Conservation (phyloP, 1,284 basidiomycete genomes). For the Cystobasidiaceae sp. region DNA sequence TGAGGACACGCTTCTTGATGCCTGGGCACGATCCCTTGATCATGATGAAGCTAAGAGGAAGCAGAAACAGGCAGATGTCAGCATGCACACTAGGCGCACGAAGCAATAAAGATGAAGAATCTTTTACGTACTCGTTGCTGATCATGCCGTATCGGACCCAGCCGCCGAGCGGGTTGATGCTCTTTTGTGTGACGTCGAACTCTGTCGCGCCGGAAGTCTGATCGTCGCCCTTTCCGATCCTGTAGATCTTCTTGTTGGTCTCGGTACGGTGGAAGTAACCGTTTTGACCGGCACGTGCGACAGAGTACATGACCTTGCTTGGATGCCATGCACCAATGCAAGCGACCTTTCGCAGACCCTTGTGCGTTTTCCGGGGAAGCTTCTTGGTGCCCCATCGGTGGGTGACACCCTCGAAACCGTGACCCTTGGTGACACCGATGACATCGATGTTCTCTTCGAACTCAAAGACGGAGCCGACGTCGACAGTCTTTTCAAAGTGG, state of each 20-base stretch:
- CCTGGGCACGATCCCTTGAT: slow-evolving; percentile 84
- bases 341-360: slow-evolving; percentile 76
- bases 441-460: slow-evolving; percentile 95
- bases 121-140: slow-evolving; percentile 95
- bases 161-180: slow-evolving; percentile 96
- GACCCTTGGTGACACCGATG: slow-evolving; percentile 98
- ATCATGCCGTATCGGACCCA: slow-evolving; percentile 99
- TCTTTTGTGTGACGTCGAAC: slow-evolving; percentile 86
- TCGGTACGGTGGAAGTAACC: slow-evolving; percentile 90
- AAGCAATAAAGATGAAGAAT: slow-evolving; percentile 48
- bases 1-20: slow-evolving; percentile 96
- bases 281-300: slow-evolving; percentile 97
- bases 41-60: neutral
- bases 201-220: slow-evolving; percentile 86
- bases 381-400: slow-evolving; percentile 99
- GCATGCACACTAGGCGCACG: neutral
- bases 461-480: slow-evolving; percentile 82
- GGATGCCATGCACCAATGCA: slow-evolving; percentile 65
- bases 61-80: neutral
- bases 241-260: slow-evolving; percentile 99
- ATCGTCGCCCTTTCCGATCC: slow-evolving; percentile 77
- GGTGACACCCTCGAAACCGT: slow-evolving; percentile 99
- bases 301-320: slow-evolving; percentile 75
- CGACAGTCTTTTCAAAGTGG: slow-evolving; percentile 95
- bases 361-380: slow-evolving; percentile 97